Conservation (phyloP, 1,284 basidiomycete genomes). For the Leccinum ponderosum region DNA sequence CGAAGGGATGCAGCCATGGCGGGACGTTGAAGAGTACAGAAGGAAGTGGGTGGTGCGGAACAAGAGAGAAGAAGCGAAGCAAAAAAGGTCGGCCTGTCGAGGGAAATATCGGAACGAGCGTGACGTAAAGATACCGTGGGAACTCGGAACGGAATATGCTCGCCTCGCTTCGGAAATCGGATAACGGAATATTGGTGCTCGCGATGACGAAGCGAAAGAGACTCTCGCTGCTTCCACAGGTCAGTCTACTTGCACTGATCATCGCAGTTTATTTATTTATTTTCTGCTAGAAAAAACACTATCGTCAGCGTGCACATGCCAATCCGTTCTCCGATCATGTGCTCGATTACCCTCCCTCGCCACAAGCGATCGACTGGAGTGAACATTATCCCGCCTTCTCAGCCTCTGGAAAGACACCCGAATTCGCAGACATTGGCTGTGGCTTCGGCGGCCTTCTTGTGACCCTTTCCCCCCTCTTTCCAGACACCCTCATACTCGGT, state of each 20-base stretch:
- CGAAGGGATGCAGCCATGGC: slow-evolving; percentile 36
- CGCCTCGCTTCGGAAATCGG: background rate
- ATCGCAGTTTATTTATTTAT: background rate
- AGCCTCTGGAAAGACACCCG: slow-evolving; percentile 64
- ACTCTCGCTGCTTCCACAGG: slow-evolving; percentile 28
- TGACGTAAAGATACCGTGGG: slow-evolving; percentile 15
- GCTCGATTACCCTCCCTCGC: slow-evolving; percentile 87
- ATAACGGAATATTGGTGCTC: background rate
- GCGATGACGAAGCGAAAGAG: slow-evolving; percentile 32
- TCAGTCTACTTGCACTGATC: slow-evolving; percentile 2
- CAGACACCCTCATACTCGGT: slow-evolving; percentile 95
- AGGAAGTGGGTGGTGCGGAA: slow-evolving; percentile 1
- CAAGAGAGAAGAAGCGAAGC: slow-evolving; percentile 5
- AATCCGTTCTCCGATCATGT: slow-evolving; percentile 98
- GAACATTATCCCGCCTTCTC: slow-evolving; percentile 81
- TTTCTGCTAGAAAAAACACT: slow-evolving; percentile 82
- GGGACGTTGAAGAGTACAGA: background rate
- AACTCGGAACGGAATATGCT: background rate
- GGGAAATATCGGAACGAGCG: slow-evolving; percentile 30
- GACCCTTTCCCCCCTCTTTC: slow-evolving; percentile 88
- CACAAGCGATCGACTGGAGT: slow-evolving; percentile 82
- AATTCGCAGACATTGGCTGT: slow-evolving; percentile 97
- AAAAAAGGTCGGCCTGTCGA: slow-evolving; percentile 7
- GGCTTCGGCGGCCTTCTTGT: slow-evolving; percentile 97
- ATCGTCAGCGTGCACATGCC: slow-evolving; percentile 96